Evolutionary conservation across 768 basidiomycete genomes (phyloP), one percentile per base, ranked within the genome.

Genomic region (Phaeolepiota aurea): DNA sequence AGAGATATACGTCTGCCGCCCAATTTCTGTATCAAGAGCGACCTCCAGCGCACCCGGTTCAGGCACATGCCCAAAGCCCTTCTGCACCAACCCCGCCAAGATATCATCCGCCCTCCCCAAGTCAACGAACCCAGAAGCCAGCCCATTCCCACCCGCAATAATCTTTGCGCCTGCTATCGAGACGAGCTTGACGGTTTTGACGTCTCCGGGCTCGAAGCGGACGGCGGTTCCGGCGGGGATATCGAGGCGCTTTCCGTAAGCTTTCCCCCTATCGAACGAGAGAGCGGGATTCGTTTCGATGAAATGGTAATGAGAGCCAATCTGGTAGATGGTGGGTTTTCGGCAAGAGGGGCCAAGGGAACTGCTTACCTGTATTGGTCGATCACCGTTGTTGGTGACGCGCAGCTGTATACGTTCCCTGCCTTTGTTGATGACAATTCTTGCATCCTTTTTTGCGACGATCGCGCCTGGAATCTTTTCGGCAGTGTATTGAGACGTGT

Each of bases 261-360:
- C 78, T 43, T 77, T 71, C 3, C 59, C 62, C 19, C 96, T 82
- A 62, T 98, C 92, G 50, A 98, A 98, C 10, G 68, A 66, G 5
- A 98, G 72, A 0, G 71, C 65, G 3, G 75, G 60, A 63, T 98
- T 99, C 2, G 87, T 85, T 65, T 97, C 94, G 46, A 86, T 71
- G 61, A 99, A 96, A 45, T 84, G 88, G 61, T 93, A 98, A 56
- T 97, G 92, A 0, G 91, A 94, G 2, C 94, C 93, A 42, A 96
- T 75, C 84, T 92, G 44, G n/a, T n/a, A n/a, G n/a, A n/a, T n/a
- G n/a, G n/a, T n/a, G 13, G 12, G 20, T 31, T 25, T 32, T 20
- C 20, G 4, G 19, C 32, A 37, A 46, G 34, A 23, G 32, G n/a
- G 39, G 34, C 38, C 7, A 23, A 31, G 41, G 20, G 18, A 34